A percentile compares a stretch with the other conserved stretches of the same genome.
These are phyloP conservation scores for Antitrichia curtipendula DNA, from an alignment of 225 moss, liverwort and hornwort species.

Conservation along the genomic window DNA sequence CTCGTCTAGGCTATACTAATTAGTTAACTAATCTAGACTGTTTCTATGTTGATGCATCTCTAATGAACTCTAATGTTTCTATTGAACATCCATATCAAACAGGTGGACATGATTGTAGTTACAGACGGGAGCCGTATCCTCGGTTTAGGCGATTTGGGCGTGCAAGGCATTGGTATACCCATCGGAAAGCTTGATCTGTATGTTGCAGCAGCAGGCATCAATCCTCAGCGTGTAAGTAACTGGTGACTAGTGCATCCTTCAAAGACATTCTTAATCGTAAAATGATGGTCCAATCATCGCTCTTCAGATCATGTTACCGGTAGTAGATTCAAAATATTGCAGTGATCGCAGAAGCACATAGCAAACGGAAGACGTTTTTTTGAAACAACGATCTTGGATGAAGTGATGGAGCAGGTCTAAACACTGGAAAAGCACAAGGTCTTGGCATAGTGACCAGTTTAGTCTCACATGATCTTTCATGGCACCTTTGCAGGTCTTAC, in stretches of 20 bases:
- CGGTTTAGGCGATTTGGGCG: slow-evolving; percentile 91
- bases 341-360: neutral
- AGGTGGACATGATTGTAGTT: slow-evolving; percentile 99
- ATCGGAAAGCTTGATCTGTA: slow-evolving; percentile 98
- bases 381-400: neutral
- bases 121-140: slow-evolving; percentile 96
- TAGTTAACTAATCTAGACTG: neutral
- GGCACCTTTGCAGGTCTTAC: slow-evolving; percentile 56
- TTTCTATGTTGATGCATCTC: neutral
- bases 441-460: neutral
- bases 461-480: neutral
- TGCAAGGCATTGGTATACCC: slow-evolving; percentile 94
- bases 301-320: neutral
- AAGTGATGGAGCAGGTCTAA: neutral
- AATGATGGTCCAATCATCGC: neutral
- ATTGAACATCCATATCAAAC: slow-evolving; percentile 1
- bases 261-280: neutral
- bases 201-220: slow-evolving; percentile 94
- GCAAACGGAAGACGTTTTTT: neutral
- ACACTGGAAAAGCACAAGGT: neutral
- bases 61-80: neutral
- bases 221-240: slow-evolving; percentile 66
- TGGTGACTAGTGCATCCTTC: neutral
- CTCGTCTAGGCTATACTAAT: neutral
- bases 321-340: neutral